These are phyloP conservation scores for Erigeron philadelphicus DNA, from an alignment of 140 eudicot genomes.

Conservation along the genomic window DNA sequence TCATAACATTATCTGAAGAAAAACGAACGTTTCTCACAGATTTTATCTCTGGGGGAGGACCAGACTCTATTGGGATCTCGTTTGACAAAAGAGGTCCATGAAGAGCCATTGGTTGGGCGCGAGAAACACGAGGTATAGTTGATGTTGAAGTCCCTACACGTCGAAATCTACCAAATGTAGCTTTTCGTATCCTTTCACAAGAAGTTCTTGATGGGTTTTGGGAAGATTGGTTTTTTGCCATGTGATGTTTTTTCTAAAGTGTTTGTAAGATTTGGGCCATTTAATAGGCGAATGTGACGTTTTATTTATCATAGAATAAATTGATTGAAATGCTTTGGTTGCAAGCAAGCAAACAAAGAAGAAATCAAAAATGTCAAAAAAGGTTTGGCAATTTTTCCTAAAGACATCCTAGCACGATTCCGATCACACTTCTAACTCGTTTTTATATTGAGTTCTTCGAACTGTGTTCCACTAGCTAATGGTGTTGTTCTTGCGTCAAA, in stretches of 20 bases:
- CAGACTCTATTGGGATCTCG: constrained; percentile 36
- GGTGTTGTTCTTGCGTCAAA: not conserved
- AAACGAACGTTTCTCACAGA: constrained; percentile 24
- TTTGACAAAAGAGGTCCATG: constrained; percentile 18
- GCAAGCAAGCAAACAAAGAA: constrained; percentile 13
- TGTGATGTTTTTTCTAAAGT: constrained; percentile 13
- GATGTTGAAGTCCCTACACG: constrained; percentile 18
- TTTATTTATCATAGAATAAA: no score
- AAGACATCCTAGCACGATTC: constrained; percentile 21
- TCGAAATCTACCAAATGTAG: constrained; percentile 29
- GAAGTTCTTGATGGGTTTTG: constrained; percentile 25
- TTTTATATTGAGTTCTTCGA: constrained; percentile 15
- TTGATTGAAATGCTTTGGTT: not conserved
- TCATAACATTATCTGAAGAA: constrained; percentile 1
- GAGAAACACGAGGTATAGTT: constrained; percentile 26
- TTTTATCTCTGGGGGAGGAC: constrained; percentile 18
- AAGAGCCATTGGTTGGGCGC: constrained; percentile 29
- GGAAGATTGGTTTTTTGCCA: constrained; percentile 30
- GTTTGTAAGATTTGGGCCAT: constrained; percentile 10
- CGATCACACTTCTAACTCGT: constrained; percentile 25
- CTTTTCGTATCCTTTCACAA: constrained; percentile 35
- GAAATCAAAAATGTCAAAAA: constrained; percentile 28
- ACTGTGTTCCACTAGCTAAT: constrained; percentile 16
- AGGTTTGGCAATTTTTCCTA: constrained; percentile 20
- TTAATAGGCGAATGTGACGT: constrained; percentile 24